phyloP scores from a whole-genome alignment of 257 asterid species.

The Gardenia jasminoides region DNA sequence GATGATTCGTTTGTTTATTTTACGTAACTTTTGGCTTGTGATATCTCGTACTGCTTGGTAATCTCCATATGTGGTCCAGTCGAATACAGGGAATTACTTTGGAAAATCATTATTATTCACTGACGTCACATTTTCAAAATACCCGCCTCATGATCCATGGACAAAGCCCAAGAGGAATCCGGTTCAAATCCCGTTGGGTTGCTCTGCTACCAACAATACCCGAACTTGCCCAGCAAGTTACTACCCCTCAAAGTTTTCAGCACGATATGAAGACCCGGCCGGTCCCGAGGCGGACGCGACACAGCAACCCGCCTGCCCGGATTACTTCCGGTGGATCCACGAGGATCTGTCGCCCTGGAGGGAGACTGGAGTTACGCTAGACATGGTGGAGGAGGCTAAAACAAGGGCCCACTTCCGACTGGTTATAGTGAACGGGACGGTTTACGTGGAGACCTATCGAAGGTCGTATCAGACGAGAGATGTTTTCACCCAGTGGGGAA shows the following conservation, averaged over 20 bases:
- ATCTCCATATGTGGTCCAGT: constrained; percentile 20
- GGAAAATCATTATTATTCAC: constrained; percentile 19
- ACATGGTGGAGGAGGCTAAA: constrained; percentile 26
- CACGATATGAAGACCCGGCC: not conserved
- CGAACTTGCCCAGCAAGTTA: constrained; percentile 30
- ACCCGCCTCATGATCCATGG: not conserved
- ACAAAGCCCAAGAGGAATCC: not conserved
- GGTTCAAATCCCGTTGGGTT: constrained; percentile 24
- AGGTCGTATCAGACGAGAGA: constrained; percentile 23
- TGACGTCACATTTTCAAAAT: constrained; percentile 10
- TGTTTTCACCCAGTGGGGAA: constrained; percentile 33
- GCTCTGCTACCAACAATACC: constrained; percentile 21
- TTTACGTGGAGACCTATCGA: constrained; percentile 15
- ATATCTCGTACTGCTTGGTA: too few relatives aligned
- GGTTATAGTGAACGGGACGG: constrained; percentile 31
- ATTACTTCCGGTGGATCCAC: constrained; percentile 36
- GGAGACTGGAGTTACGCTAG: constrained; percentile 29
- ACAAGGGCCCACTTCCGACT: constrained; percentile 27
- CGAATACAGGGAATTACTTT: constrained; percentile 29
- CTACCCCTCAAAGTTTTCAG: constrained; percentile 23
- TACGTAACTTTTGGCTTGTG: too few relatives aligned
- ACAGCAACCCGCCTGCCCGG: constrained; percentile 23
- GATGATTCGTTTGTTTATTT: too few relatives aligned
- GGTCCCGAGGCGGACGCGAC: too few relatives aligned
- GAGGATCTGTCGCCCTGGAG: constrained; percentile 37